These are phyloP conservation scores for Cucumis melo DNA, from an alignment of 306 rosid genomes.

Conservation along the genomic window DNA sequence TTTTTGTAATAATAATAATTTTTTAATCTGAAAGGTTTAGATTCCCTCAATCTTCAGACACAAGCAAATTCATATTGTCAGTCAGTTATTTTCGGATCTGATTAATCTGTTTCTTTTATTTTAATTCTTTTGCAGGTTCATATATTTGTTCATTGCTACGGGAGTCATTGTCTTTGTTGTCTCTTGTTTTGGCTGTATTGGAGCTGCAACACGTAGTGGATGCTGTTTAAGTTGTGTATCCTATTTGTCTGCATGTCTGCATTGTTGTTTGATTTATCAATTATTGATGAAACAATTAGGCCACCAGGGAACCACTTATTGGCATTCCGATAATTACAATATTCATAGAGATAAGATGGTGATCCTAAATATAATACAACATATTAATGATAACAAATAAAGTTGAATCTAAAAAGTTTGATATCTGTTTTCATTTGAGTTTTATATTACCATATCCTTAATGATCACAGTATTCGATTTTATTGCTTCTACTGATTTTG, in stretches of 20 bases:
- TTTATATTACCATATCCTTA: slow-evolving; percentile 34
- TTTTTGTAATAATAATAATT: background rate
- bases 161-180: slow-evolving; percentile 59
- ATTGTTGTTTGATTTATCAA: background rate
- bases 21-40: background rate
- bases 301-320: background rate
- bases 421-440: background rate
- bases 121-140: slow-evolving; percentile 53
- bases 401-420: background rate
- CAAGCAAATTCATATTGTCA: background rate
- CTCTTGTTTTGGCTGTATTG: slow-evolving; percentile 85
- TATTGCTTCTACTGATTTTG: slow-evolving; percentile 62
- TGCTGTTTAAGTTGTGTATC: slow-evolving; percentile 95
- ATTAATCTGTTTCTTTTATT: slow-evolving; percentile 2
- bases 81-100: background rate
- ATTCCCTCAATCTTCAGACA: background rate
- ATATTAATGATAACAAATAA: background rate
- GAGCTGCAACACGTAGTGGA: slow-evolving; percentile 52
- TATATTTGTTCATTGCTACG: slow-evolving; percentile 68
- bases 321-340: background rate
- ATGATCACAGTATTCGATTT: slow-evolving; percentile 51
- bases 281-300: background rate
- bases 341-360: background rate
- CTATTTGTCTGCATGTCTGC: slow-evolving; percentile 7
- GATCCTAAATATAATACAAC: background rate